These are phyloP conservation scores for Blastocystis hominis DNA, from an alignment of 352 stramenopile genomes.

Conservation along the genomic window DNA sequence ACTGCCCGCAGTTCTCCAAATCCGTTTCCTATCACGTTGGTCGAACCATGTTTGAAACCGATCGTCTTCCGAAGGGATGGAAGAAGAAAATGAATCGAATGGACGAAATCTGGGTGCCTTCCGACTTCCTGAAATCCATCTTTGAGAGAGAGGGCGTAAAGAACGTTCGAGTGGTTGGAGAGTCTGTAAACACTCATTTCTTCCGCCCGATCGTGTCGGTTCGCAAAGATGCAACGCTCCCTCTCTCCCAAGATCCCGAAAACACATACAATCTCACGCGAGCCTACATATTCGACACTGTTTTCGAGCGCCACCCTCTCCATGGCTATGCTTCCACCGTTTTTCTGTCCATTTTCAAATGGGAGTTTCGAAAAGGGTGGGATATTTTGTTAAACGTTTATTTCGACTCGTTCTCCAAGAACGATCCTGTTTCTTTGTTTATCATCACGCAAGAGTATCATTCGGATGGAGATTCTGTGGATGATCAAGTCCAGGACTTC, in stretches of 20 bases:
- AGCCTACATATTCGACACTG: neutral
- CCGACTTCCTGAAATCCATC: constrained; percentile 60
- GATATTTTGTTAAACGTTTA: constrained; percentile 75
- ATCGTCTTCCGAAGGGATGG: constrained; percentile 79
- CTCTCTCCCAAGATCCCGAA: neutral
- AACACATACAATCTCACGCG: constrained; percentile 7
- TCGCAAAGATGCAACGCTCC: neutral
- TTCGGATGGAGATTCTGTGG: constrained; percentile 38
- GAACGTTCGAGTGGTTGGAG: constrained; percentile 70
- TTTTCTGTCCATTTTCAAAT: constrained; percentile 86
- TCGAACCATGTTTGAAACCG: constrained; percentile 86
- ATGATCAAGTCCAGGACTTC: constrained; percentile 27
- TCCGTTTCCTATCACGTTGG: constrained; percentile 69
- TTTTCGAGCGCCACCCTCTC: constrained; percentile 31
- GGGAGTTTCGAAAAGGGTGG: constrained; percentile 80
- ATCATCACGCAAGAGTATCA: constrained; percentile 80
- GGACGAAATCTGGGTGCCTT: constrained; percentile 71
- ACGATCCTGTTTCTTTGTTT: constrained; percentile 68
- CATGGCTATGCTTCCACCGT: constrained; percentile 55
- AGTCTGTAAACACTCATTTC: constrained; percentile 78
- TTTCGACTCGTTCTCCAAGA: constrained; percentile 70
- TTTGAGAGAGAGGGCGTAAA: constrained; percentile 11
- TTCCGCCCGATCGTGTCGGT: constrained; percentile 63
- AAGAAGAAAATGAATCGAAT: constrained; percentile 74
- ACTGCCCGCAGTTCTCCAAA: constrained; percentile 65